phyloP scores from a whole-genome alignment of 2,329 filamentous ascomycete species.

The Thelonectria rubi region DNA sequence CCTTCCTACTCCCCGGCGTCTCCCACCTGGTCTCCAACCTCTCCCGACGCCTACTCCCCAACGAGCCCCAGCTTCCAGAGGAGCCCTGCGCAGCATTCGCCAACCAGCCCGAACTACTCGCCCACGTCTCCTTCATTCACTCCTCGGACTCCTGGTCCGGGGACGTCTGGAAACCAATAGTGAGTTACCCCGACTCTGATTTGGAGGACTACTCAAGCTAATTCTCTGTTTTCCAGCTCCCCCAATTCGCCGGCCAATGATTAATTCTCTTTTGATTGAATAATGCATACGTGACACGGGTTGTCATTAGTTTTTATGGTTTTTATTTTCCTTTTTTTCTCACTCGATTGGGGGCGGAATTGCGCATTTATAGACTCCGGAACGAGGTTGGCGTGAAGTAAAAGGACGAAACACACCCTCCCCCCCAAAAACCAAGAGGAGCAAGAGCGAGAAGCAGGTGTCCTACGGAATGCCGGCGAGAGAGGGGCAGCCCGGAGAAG shows the following conservation, averaged over 20 bases:
- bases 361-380: slow-evolving; percentile 44
- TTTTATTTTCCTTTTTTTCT: slow-evolving; percentile 35
- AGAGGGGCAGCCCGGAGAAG: slow-evolving; percentile 15
- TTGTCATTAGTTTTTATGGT: slow-evolving; percentile 39
- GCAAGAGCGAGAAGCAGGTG: background rate
- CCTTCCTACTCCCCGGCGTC: slow-evolving; percentile 75
- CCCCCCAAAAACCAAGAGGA: slow-evolving; percentile 16
- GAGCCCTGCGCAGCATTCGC: slow-evolving; percentile 64
- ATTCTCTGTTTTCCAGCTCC: slow-evolving; percentile 49
- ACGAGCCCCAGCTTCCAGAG: slow-evolving; percentile 69
- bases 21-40: slow-evolving; percentile 82
- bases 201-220: slow-evolving; percentile 31
- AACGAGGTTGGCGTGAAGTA: slow-evolving; percentile 33
- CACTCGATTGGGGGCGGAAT: slow-evolving; percentile 25
- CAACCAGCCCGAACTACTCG: slow-evolving; percentile 77
- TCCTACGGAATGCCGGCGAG: slow-evolving; percentile 19
- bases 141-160: slow-evolving; percentile 56
- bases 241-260: slow-evolving; percentile 55
- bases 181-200: slow-evolving; percentile 34
- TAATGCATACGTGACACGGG: slow-evolving; percentile 48
- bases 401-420: slow-evolving; percentile 15
- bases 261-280: slow-evolving; percentile 45
- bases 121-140: slow-evolving; percentile 64
- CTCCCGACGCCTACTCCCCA: slow-evolving; percentile 69
- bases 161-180: slow-evolving; percentile 55